Percentiles rank a stretch among this genome's conserved stretches.
Conservation (phyloP, 495 filamentous ascomycete species). For the Xylaria cubensis region DNA sequence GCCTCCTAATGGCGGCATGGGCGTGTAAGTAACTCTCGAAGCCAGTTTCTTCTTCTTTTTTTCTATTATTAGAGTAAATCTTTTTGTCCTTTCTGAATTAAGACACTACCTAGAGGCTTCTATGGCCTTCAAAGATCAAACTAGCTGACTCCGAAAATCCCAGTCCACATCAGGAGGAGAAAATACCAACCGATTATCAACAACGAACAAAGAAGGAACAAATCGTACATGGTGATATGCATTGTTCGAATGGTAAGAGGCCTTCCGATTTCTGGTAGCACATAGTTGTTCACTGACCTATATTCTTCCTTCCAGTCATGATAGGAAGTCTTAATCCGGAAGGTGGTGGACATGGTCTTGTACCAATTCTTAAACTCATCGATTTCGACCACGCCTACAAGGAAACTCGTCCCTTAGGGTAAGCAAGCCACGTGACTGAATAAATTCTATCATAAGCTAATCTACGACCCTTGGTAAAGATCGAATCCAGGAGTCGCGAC, state of each 20-base stretch:
- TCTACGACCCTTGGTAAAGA: not conserved
- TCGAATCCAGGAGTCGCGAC: not conserved
- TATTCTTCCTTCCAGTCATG: not conserved
- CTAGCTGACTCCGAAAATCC: not conserved
- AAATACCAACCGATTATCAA: not conserved
- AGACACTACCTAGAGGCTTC: not conserved
- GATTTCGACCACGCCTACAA: not conserved
- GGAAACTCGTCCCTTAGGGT: not conserved
- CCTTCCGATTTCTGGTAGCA: too few relatives aligned
- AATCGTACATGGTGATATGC: not conserved
- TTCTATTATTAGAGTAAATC: not conserved
- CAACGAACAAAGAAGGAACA: not conserved
- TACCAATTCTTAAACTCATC: conserved; percentile 11
- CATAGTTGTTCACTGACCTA: not conserved
- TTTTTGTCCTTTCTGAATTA: not conserved
- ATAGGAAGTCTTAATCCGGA: conserved; percentile 10
- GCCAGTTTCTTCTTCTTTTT: not conserved
- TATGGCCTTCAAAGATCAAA: not conserved
- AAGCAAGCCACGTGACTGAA: not conserved
- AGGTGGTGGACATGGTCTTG: not conserved
- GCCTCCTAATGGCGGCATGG: not conserved
- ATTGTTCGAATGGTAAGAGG: not conserved
- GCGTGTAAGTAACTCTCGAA: not conserved
- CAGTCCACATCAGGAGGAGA: not conserved
- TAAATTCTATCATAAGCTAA: not conserved